A percentile compares a stretch with the other conserved stretches of the same genome.
Conservation (phyloP, 768 basidiomycete genomes). For the Austroboletus eburneus region DNA sequence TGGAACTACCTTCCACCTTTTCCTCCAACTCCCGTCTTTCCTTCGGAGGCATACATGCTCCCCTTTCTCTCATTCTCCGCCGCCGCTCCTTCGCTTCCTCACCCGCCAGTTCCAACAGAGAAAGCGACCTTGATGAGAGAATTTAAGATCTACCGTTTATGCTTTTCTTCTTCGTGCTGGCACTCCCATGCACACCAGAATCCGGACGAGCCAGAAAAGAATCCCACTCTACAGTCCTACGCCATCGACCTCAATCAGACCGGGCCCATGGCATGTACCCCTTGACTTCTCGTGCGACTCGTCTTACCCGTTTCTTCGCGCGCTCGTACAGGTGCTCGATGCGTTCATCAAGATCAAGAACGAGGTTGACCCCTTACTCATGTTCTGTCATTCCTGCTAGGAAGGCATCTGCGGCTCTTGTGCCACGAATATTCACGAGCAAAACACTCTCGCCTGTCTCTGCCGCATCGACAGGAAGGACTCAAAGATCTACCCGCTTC, state of each 20-base stretch:
- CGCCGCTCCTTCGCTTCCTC: no score
- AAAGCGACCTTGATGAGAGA: no score
- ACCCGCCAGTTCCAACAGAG: no score
- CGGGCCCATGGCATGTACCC: no score
- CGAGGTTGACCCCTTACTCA: constrained; percentile 93
- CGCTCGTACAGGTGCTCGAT: constrained; percentile 52
- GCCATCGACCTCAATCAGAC: constrained; percentile 87
- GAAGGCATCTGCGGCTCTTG: constrained; percentile 98
- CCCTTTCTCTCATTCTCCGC: no score
- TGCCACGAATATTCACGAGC: constrained; percentile 98
- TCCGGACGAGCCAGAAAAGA: constrained; percentile 89
- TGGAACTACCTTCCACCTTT: no score
- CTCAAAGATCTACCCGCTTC: constrained; percentile 93
- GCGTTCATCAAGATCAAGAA: constrained; percentile 98
- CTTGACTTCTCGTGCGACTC: no score
- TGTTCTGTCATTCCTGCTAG: constrained; percentile 91
- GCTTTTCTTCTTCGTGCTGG: no score
- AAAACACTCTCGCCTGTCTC: constrained; percentile 96
- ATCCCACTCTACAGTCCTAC: constrained; percentile 89
- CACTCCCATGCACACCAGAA: constrained; percentile 46
- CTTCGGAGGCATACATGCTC: no score
- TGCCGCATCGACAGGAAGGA: constrained; percentile 92
- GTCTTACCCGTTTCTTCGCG: not conserved
- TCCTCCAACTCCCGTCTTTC: no score
- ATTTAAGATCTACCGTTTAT: no score